A percentile compares a stretch with the other conserved stretches of the same genome.
phyloP scores from a whole-genome alignment of 169 alveolate genomes.

The Babesia gibsoni region DNA sequence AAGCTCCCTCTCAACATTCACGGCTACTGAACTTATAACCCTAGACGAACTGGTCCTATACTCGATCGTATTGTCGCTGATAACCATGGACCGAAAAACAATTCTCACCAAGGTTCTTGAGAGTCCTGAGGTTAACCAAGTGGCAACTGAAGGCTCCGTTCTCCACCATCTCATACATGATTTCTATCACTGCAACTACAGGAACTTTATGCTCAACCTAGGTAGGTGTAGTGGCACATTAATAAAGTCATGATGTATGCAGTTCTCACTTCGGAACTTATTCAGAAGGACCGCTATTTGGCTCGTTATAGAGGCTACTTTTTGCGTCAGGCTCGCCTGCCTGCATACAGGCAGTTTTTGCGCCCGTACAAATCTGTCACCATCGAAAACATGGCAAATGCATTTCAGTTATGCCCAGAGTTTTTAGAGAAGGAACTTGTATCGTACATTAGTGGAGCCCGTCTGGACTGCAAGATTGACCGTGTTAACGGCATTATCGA shows the following conservation, averaged over 20 bases:
- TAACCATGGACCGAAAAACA: constrained; percentile 81
- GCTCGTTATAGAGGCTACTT: constrained; percentile 83
- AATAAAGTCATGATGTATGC: background rate
- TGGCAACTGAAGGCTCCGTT: constrained; percentile 84
- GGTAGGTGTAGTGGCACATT: constrained; percentile 31
- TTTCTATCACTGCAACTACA: constrained; percentile 88
- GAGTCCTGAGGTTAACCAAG: constrained; percentile 89
- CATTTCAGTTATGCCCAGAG: constrained; percentile 89
- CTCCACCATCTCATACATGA: constrained; percentile 81
- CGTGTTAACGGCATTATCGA: constrained; percentile 92
- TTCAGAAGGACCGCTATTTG: constrained; percentile 82
- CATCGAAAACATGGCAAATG: constrained; percentile 90
- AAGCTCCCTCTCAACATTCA: constrained; percentile 90
- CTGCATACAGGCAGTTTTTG: constrained; percentile 90
- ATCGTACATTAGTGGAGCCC: constrained; percentile 88
- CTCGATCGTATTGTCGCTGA: constrained; percentile 86
- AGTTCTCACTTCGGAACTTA: constrained; percentile 73
- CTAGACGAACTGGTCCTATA: constrained; percentile 88
- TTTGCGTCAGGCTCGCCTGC: constrained; percentile 91
- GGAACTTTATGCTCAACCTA: constrained; percentile 81
- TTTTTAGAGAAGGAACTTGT: constrained; percentile 91
- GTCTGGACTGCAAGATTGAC: constrained; percentile 92
- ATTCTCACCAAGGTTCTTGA: constrained; percentile 81
- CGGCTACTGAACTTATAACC: constrained; percentile 91
- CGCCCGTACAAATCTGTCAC: constrained; percentile 93